Evolutionary conservation across 257 asterid genomes (phyloP).

Genomic region (Linderniella brevidens): DNA sequence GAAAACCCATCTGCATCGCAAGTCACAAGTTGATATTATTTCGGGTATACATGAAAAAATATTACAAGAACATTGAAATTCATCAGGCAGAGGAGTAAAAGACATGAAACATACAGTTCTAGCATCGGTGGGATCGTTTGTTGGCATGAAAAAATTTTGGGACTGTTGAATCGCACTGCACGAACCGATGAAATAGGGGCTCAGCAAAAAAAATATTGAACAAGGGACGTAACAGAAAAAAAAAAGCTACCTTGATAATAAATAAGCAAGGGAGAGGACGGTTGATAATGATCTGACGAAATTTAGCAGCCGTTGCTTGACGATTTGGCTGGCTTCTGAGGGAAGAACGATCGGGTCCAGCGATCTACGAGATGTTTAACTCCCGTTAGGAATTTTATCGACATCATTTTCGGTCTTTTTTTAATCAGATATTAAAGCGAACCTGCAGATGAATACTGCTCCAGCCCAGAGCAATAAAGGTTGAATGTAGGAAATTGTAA

Average conservation of each 20-base stretch:
- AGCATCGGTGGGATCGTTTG: slow-evolving; percentile 41
- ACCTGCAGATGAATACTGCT: slow-evolving; percentile 87
- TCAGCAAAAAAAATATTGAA: background rate
- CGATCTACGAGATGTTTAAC: slow-evolving; percentile 38
- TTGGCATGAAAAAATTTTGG: slow-evolving; percentile 69
- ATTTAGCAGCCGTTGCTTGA: slow-evolving; percentile 64
- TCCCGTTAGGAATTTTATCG: slow-evolving; percentile 10
- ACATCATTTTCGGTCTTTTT: background rate
- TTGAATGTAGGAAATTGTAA: slow-evolving; percentile 59
- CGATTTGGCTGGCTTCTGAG: slow-evolving; percentile 55
- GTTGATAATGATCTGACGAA: slow-evolving; percentile 79
- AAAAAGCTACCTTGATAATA: slow-evolving; percentile 53
- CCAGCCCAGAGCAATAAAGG: slow-evolving; percentile 78
- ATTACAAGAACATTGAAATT: too few species aligned
- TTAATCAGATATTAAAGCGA: slow-evolving; percentile 9
- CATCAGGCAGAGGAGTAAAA: background rate
- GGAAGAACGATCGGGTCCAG: slow-evolving; percentile 72
- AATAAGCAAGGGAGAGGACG: slow-evolving; percentile 70
- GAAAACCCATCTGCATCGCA: slow-evolving; percentile 75
- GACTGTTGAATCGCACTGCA: slow-evolving; percentile 82
- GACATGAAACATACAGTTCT: slow-evolving; percentile 42
- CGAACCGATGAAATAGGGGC: slow-evolving; percentile 11
- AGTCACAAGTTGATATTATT: slow-evolving; percentile 2
- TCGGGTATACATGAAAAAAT: background rate
- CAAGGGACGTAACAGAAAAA: background rate